phyloP scores from a whole-genome alignment of 2,329 filamentous ascomycete species.

The Paramyrothecium sp. region DNA sequence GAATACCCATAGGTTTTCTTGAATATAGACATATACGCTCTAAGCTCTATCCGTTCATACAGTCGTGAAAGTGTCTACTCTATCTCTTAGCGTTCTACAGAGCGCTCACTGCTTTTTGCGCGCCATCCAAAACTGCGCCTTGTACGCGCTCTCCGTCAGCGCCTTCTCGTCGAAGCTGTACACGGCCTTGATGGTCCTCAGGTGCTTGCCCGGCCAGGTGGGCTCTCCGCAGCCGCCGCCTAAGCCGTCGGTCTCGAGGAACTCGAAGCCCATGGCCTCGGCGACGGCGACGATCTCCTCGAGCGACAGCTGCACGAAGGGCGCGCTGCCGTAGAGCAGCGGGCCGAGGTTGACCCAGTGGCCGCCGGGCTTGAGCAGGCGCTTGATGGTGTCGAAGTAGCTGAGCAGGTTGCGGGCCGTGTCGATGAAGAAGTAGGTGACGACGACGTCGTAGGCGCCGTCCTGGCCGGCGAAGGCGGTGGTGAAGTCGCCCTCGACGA shows the following conservation, averaged over 20 bases:
- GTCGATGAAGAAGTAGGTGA: constrained; percentile 62
- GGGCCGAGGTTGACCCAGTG: constrained; percentile 57
- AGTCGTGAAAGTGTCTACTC: background rate
- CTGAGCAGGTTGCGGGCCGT: constrained; percentile 54
- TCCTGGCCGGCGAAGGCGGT: constrained; percentile 29
- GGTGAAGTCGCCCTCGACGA: constrained; percentile 58
- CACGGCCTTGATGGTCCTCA: constrained; percentile 45
- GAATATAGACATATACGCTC: too few relatives aligned
- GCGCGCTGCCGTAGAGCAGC: constrained; percentile 51
- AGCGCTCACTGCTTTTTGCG: constrained; percentile 12
- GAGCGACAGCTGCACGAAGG: constrained; percentile 53
- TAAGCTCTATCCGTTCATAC: background rate
- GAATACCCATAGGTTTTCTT: background rate
- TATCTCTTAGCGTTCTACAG: background rate
- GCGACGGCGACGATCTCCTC: constrained; percentile 50
- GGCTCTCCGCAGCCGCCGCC: constrained; percentile 34
- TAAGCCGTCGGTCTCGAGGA: constrained; percentile 35
- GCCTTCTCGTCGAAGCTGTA: constrained; percentile 52
- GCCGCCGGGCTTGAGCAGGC: constrained; percentile 44
- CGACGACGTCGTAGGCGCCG: constrained; percentile 43
- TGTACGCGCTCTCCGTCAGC: constrained; percentile 51
- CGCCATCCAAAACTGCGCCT: constrained; percentile 55
- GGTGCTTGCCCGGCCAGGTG: constrained; percentile 38
- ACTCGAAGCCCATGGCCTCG: constrained; percentile 50
- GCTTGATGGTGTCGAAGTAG: constrained; percentile 54